Evolutionary conservation across 2,329 filamentous ascomycete species (phyloP).

Genomic region (Diaporthe velutina): DNA sequence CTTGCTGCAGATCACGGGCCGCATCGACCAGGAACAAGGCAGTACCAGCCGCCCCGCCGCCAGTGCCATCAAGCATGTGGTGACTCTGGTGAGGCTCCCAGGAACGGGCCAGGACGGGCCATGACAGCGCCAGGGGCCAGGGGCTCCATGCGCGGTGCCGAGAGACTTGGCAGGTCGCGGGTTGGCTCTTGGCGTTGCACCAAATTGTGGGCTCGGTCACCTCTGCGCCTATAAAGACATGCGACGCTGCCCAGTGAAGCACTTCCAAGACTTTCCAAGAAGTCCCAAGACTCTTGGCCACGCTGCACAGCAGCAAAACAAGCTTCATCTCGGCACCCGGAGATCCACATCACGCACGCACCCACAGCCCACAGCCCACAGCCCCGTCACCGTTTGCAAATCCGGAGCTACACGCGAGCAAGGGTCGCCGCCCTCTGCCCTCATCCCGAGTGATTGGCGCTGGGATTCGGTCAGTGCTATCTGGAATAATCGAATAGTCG

Average conservation of each 20-base stretch:
- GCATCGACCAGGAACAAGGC: constrained; percentile 20
- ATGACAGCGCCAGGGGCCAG: too few relatives aligned
- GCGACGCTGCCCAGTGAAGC: constrained; percentile 30
- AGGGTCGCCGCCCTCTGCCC: background rate
- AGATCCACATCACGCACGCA: background rate
- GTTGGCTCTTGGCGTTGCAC: constrained; percentile 18
- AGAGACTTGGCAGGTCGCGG: constrained; percentile 27
- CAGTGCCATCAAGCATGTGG: background rate
- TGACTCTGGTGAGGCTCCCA: background rate
- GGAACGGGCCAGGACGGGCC: too few relatives aligned
- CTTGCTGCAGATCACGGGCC: constrained; percentile 25
- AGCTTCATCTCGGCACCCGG: constrained; percentile 26
- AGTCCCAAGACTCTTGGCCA: constrained; percentile 30
- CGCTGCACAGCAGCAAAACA: constrained; percentile 2
- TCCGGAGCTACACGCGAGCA: constrained; percentile 16
- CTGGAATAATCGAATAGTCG: background rate
- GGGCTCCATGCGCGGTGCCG: constrained; percentile 13
- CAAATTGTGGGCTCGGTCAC: constrained; percentile 15
- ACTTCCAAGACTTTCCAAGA: constrained; percentile 10
- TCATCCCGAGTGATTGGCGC: constrained; percentile 17
- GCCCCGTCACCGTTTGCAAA: constrained; percentile 11
- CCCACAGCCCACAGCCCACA: background rate
- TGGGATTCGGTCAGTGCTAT: constrained; percentile 7
- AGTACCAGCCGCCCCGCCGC: background rate
- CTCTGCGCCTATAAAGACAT: constrained; percentile 21